Evolutionary conservation across 768 basidiomycete genomes (phyloP).

Genomic region (Termitomyces sp.): DNA sequence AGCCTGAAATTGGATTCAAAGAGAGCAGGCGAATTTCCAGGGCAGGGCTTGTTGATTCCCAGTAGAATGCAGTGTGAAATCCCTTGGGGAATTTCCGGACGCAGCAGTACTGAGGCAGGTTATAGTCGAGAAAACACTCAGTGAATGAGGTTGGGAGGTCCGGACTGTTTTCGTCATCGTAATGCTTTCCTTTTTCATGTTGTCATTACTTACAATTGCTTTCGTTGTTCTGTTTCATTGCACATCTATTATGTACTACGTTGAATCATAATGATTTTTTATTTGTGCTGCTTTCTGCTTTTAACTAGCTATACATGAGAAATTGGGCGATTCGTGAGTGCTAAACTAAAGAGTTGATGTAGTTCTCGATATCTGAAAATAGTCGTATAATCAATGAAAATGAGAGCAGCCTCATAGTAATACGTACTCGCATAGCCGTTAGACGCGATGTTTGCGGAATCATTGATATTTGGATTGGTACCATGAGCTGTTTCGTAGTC

Average conservation of each 20-base stretch:
- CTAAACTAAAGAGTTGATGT: slow-evolving; percentile 26
- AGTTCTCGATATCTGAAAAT: slow-evolving; percentile 28
- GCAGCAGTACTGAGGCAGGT: slow-evolving; percentile 4
- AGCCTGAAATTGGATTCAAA: slow-evolving; percentile 17
- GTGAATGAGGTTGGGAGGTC: slow-evolving; percentile 1
- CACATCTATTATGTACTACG: neutral
- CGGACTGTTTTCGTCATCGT: neutral
- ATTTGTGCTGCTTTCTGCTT: neutral
- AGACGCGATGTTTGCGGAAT: slow-evolving; percentile 23
- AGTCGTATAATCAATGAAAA: neutral
- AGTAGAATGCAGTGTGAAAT: neutral
- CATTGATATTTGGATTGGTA: slow-evolving; percentile 23
- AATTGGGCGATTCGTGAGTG: neutral
- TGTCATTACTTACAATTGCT: slow-evolving; percentile 5
- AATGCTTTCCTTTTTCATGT: neutral
- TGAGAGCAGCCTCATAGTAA: neutral
- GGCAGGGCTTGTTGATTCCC: slow-evolving; percentile 11
- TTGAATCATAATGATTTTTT: neutral
- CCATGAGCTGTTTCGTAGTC: slow-evolving; percentile 26
- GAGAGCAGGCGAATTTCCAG: slow-evolving; percentile 9
- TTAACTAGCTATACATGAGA: neutral
- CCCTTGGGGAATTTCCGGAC: slow-evolving; percentile 3
- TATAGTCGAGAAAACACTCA: slow-evolving; percentile 4
- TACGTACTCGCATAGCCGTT: slow-evolving; percentile 30
- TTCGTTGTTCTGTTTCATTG: slow-evolving; percentile 8